phyloP scores from a whole-genome alignment of 768 basidiomycete genomes.

The Lactarius sanguifluus region DNA sequence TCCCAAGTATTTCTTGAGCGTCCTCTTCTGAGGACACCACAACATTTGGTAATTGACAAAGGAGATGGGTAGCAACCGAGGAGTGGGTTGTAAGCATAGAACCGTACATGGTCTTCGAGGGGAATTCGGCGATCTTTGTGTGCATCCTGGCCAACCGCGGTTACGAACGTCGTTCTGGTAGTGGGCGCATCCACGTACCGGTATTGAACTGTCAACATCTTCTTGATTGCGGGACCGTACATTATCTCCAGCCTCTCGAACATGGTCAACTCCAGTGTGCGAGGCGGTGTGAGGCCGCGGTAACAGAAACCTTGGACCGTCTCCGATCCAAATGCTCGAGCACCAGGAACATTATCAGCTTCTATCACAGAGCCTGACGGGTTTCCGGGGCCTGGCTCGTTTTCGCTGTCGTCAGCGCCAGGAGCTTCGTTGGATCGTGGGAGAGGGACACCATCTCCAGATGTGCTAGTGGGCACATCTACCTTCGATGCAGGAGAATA shows the following conservation, averaged over 20 bases:
- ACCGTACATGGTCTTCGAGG: slow-evolving; percentile 77
- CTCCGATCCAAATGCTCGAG: background rate
- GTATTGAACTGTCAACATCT: slow-evolving; percentile 89
- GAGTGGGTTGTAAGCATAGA: slow-evolving; percentile 66
- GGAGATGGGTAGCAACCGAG: slow-evolving; percentile 69
- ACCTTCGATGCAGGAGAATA: background rate
- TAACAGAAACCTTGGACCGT: background rate
- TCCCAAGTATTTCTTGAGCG: slow-evolving; percentile 66
- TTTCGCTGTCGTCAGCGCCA: background rate
- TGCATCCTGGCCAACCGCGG: slow-evolving; percentile 68
- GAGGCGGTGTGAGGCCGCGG: slow-evolving; percentile 52
- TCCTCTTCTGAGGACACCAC: slow-evolving; percentile 59
- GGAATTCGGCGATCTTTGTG: slow-evolving; percentile 78
- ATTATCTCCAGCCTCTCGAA: slow-evolving; percentile 90
- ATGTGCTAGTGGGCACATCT: background rate
- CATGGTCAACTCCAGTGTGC: slow-evolving; percentile 81
- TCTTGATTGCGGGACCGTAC: slow-evolving; percentile 81
- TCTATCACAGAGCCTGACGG: background rate
- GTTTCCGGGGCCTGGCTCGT: background rate
- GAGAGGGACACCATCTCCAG: background rate
- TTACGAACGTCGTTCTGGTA: slow-evolving; percentile 1
- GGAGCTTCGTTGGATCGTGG: slow-evolving; percentile 1
- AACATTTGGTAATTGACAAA: slow-evolving; percentile 66
- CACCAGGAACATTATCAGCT: background rate
- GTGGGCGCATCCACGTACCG: slow-evolving; percentile 46